Evolutionary conservation across 805 yeast species (phyloP).

Genomic region (Kurtzmaniella cleridarum): DNA sequence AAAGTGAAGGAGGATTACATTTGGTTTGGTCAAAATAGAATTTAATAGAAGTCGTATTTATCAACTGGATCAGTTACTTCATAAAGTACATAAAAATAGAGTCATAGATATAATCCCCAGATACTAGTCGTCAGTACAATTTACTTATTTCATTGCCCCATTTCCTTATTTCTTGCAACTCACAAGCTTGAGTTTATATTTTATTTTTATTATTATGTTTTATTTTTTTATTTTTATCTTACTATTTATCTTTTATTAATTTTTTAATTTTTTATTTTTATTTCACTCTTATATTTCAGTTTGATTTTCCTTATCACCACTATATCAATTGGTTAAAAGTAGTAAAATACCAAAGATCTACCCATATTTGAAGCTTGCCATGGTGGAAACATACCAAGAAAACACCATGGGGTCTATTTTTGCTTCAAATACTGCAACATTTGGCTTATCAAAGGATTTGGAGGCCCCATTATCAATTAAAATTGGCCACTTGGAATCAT

Average conservation of each 20-base stretch:
- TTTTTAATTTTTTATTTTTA: no score
- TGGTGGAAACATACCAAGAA: neutral
- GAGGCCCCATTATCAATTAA: constrained; percentile 27
- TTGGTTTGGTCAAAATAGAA: constrained; percentile 37
- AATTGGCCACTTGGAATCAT: constrained; percentile 22
- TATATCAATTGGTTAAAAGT: no score
- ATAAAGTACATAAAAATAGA: neutral
- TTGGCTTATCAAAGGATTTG: constrained; percentile 37
- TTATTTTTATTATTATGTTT: no score
- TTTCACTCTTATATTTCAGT: no score
- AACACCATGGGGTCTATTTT: constrained; percentile 1
- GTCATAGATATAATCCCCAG: neutral
- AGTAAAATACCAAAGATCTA: no score
- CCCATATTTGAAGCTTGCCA: neutral
- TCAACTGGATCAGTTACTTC: neutral
- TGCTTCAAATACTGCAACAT: constrained; percentile 23
- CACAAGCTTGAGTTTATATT: no score
- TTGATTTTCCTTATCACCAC: no score
- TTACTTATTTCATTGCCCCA: no score
- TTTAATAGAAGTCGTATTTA: neutral
- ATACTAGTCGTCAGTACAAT: no score
- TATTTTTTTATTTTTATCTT: no score
- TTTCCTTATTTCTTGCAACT: no score
- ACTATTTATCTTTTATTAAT: no score
- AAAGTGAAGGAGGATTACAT: constrained; percentile 17